phyloP scores from a whole-genome alignment of 73 alveolate species.

The Urostyla sp. region DNA sequence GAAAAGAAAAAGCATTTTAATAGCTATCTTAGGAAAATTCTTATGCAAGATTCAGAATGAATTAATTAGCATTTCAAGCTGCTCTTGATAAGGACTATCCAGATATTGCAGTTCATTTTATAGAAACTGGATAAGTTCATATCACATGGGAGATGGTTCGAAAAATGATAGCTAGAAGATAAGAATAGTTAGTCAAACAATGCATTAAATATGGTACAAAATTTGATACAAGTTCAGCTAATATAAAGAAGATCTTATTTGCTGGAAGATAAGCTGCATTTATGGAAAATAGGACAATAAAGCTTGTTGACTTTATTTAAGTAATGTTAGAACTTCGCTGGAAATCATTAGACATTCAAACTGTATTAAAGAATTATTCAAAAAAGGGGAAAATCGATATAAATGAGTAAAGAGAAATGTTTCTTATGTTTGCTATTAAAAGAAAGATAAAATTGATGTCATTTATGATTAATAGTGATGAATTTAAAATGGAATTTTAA shows the following conservation, averaged over 20 bases:
- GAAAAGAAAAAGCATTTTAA: slow-evolving; percentile 6
- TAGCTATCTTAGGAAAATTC: background rate
- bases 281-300: slow-evolving; percentile 55
- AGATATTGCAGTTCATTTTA: slow-evolving; percentile 53
- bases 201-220: slow-evolving; percentile 67
- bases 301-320: slow-evolving; percentile 59
- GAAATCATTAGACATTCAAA: slow-evolving; percentile 17
- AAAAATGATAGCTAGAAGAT: slow-evolving; percentile 54
- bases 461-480: slow-evolving; percentile 57
- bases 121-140: slow-evolving; percentile 49
- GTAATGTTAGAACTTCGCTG: slow-evolving; percentile 66
- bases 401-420: slow-evolving; percentile 56
- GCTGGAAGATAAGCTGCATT: slow-evolving; percentile 53
- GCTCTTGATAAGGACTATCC: slow-evolving; percentile 45
- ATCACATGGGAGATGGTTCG: slow-evolving; percentile 59
- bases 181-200: slow-evolving; percentile 59
- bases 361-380: slow-evolving; percentile 6
- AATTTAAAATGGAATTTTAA: slow-evolving; percentile 30
- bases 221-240: slow-evolving; percentile 60
- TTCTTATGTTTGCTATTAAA: slow-evolving; percentile 66
- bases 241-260: slow-evolving; percentile 45
- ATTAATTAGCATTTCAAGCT: slow-evolving; percentile 39
- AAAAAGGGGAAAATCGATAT: slow-evolving; percentile 57
- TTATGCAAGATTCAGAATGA: slow-evolving; percentile 42
- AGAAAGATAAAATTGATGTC: slow-evolving; percentile 71